Evolutionary conservation across 2,329 filamentous ascomycete species (phyloP), one percentile per base, ranked within the genome.

Genomic region (Colletotrichum euphorbiae): DNA sequence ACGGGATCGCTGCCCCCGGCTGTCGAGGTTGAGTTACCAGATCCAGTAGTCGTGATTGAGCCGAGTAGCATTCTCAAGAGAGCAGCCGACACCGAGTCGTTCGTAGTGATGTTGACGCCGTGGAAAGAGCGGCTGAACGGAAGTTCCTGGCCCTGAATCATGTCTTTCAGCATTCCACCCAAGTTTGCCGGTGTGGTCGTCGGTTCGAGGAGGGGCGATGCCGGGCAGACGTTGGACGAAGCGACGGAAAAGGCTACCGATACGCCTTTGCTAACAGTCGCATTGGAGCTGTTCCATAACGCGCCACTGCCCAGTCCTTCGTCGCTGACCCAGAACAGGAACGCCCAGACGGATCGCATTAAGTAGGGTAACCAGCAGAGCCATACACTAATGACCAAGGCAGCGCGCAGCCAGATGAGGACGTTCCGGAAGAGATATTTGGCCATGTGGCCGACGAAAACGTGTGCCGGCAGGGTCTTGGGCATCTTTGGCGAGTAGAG

Each of bases 401-500:
- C 78, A 46, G 90, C 93, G 40, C 96, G 89, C 69, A 93, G 81
- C 91, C 93, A 97, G 11, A 91, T 90, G 28, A 94, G 77, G 40
- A 95, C 72, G 72, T 93, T 92, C 64, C 88, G 88, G 66, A 92
- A 76, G 12, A 91, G 80, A 77, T 97, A 95, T 54, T 92, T 85
- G 61, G 89, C 81, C 73, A 95, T 89, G 79, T 97, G 92, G 71
- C 89, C 90, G 63, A 94, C 72, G 74, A 99, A 98, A 70, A 99
- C 85, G 54, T 91, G 87, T 45, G 90, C 86, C 0, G 97, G 96
- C 13, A 99, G 86, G 12, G 88, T 89, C 70, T 89, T 87, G 1
- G 96, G 97, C 96, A 99, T 99, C 76, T 94, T 88, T 4, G 94
- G 93, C 70, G 94, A 90, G 82, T 99, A 99, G 43, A 99, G 88